Conservation (phyloP, 768 basidiomycete genomes). For the Crassisporium funariophilum region DNA sequence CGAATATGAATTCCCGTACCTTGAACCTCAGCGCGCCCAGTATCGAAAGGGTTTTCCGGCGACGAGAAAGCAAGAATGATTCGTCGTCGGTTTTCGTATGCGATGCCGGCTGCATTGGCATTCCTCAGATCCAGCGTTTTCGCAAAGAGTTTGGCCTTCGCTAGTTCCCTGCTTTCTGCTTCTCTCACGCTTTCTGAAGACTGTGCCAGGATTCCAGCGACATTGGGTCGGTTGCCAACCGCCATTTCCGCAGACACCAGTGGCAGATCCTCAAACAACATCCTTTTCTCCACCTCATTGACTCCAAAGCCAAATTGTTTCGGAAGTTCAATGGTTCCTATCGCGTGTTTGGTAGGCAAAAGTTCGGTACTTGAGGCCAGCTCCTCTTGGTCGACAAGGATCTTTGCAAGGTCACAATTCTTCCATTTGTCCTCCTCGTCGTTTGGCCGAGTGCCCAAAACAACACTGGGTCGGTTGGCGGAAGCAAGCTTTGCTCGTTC, state of each 20-base stretch:
- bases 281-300: slow-evolving; percentile 52
- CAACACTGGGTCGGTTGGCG: slow-evolving; percentile 57
- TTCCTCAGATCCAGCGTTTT: slow-evolving; percentile 82
- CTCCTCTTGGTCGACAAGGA: slow-evolving; percentile 59
- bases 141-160: slow-evolving; percentile 60
- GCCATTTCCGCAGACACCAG: slow-evolving; percentile 41
- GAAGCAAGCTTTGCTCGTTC: slow-evolving; percentile 39
- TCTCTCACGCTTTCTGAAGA: neutral
- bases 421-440: slow-evolving; percentile 67
- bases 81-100: slow-evolving; percentile 82
- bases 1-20: slow-evolving; percentile 49
- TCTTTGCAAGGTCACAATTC: slow-evolving; percentile 62
- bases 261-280: slow-evolving; percentile 73
- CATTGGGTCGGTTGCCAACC: no score
- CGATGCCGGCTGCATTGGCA: slow-evolving; percentile 83
- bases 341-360: slow-evolving; percentile 23
- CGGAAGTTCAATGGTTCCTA: slow-evolving; percentile 51
- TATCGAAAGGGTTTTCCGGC: slow-evolving; percentile 64
- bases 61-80: slow-evolving; percentile 81
- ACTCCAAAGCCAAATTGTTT: slow-evolving; percentile 66
- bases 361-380: slow-evolving; percentile 33
- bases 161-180: slow-evolving; percentile 30
- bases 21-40: slow-evolving; percentile 89
- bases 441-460: slow-evolving; percentile 71
- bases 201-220: no score